Conservation (phyloP, 495 filamentous ascomycete species). For the Neurospora discreta region DNA sequence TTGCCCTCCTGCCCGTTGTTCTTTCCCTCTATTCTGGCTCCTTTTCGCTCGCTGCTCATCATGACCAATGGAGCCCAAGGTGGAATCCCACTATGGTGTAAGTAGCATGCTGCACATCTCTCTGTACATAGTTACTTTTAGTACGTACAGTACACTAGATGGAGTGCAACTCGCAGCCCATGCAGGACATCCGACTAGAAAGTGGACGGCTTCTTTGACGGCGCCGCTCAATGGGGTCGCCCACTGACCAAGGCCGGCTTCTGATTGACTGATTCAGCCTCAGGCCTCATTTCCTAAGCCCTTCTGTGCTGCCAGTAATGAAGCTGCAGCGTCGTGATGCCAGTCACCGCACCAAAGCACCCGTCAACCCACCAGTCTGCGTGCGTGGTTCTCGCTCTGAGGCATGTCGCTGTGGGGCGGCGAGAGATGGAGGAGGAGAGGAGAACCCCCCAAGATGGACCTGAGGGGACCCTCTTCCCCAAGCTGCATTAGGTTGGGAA, state of each 20-base stretch:
- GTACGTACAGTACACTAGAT: not conserved
- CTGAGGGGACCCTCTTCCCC: not conserved
- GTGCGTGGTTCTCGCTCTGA: not conserved
- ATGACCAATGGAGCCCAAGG: not conserved
- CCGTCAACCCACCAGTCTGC: not conserved
- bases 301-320: not conserved
- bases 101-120: not conserved
- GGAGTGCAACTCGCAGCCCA: not conserved
- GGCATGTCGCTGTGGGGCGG: not conserved
- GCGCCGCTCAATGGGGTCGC: constrained; percentile 2
- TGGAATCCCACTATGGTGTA: not conserved
- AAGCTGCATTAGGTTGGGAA: not conserved
- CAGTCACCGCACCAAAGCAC: not conserved
- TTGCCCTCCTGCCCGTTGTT: not conserved
- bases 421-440: not conserved
- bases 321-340: not conserved
- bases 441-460: not conserved
- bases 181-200: not conserved
- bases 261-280: constrained; percentile 22
- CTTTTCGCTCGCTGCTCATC: not conserved
- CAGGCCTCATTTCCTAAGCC: constrained; percentile 10
- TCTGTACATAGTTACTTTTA: not conserved
- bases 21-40: not conserved
- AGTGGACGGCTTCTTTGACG: not conserved
- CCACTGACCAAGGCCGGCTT: constrained; percentile 6